phyloP scores from a whole-genome alignment of 2,329 filamentous ascomycete genomes.

The Trichoderma harzianum region DNA sequence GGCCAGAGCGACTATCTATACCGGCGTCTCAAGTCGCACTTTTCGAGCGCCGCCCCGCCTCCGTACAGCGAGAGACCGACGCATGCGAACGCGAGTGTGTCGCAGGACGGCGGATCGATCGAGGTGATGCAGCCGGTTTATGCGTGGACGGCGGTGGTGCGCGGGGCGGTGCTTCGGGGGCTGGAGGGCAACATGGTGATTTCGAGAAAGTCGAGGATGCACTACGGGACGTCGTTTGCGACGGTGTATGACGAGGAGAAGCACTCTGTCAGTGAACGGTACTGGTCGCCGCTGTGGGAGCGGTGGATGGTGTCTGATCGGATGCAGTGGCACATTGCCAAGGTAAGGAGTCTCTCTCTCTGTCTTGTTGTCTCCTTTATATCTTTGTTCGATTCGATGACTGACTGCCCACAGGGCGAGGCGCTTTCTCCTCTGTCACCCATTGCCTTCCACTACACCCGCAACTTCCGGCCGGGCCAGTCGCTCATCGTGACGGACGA shows the following conservation, averaged over 20 bases:
- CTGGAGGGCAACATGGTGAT: constrained; percentile 78
- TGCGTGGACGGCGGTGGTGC: constrained; percentile 76
- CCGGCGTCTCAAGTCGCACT: constrained; percentile 65
- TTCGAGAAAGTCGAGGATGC: constrained; percentile 68
- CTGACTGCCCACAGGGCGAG: constrained; percentile 53
- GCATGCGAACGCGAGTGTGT: constrained; percentile 50
- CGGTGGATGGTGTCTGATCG: constrained; percentile 79
- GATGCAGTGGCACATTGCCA: constrained; percentile 84
- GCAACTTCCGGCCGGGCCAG: constrained; percentile 77
- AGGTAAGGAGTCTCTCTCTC: constrained; percentile 45
- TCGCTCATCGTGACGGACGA: constrained; percentile 77
- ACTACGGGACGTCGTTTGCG: constrained; percentile 78
- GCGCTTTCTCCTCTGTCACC: constrained; percentile 70
- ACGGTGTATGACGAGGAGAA: constrained; percentile 75
- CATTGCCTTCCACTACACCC: constrained; percentile 80
- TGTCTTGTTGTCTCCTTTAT: background rate
- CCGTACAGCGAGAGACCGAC: constrained; percentile 69
- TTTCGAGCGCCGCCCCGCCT: constrained; percentile 55
- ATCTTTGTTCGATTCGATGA: background rate
- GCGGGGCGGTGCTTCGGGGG: constrained; percentile 71
- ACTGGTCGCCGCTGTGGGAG: constrained; percentile 79
- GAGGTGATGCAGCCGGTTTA: constrained; percentile 81
- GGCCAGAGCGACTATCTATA: constrained; percentile 77
- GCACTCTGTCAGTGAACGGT: constrained; percentile 69
- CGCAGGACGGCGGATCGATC: constrained; percentile 55